Evolutionary conservation across 305 asterid species (phyloP), one percentile per base, ranked within the genome.

Genomic region (Fraxinus greggii): DNA sequence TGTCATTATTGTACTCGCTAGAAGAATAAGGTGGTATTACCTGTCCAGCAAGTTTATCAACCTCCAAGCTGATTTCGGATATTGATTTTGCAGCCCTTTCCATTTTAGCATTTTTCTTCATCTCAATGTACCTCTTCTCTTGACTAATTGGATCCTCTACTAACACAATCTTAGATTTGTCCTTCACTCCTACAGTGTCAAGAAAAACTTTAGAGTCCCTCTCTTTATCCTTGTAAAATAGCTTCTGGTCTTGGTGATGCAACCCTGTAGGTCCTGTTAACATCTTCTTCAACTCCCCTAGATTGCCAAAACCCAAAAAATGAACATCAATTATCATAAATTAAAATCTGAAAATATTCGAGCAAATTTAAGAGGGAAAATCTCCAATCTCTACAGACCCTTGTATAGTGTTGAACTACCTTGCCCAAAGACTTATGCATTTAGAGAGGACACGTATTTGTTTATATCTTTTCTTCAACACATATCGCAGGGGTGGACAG

Each of bases 231-330:
- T 93, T 96, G 90, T 86, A 96, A 33, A 89, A 67, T 77, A 96
- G 87, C 89, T 96, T 96, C 89, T 96, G 99, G 84, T 96, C 99
- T 83, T 91, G 89, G 82, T 93, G 97, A 87, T 94, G 95, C 87
- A 96, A 78, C 1, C 99, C 98, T 3, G 98, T 96, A 15, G 93
- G 93, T 56, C 94, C 98, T 4, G 94, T 35, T 76, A 94, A 77
- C 98, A 90, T 92, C 82, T 94, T 96, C 92, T 96, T 96, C 95
- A 96, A 83, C 75, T 96, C 98, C 74, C 99, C 98, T 94, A 67
- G 48, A 69, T 69, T 69, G 8, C 32, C 75, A 69, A 28, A 29
- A 69, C 40, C 38, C 75, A 69, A 63, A 23, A 23, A 24, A 23
- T 23, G 13, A 24, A 63, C 72, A 63, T 61, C 72, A 61, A 23